These are phyloP conservation scores for Parafenestella ontariensis DNA, from an alignment of 2,329 filamentous ascomycete genomes.

Conservation along the genomic window DNA sequence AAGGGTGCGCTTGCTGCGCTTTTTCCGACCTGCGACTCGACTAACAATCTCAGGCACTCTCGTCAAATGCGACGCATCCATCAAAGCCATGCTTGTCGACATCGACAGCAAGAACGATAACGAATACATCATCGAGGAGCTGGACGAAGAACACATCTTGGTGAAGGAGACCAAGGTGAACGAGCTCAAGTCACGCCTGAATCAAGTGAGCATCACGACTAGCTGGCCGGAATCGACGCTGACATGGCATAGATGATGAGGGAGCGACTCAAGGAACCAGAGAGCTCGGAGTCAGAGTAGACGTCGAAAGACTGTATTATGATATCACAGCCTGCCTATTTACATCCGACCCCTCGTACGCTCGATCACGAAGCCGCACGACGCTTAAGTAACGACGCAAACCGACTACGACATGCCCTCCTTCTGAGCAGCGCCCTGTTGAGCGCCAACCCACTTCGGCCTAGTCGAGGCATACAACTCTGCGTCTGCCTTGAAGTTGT, in stretches of 20 bases:
- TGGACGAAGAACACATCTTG: constrained; percentile 77
- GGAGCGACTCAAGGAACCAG: constrained; percentile 45
- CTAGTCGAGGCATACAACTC: constrained; percentile 52
- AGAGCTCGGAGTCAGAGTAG: constrained; percentile 46
- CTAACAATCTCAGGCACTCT: constrained; percentile 64
- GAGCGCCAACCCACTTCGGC: constrained; percentile 49
- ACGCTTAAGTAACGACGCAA: not conserved
- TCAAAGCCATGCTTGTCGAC: constrained; percentile 83
- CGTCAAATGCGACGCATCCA: constrained; percentile 83
- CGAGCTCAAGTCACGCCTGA: constrained; percentile 71
- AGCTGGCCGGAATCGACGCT: not conserved
- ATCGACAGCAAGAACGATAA: constrained; percentile 72
- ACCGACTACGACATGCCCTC: constrained; percentile 45
- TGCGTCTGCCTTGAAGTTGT: constrained; percentile 47
- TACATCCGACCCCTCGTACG: not conserved
- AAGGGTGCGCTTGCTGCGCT: not conserved
- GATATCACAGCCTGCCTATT: not conserved
- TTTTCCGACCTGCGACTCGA: not conserved
- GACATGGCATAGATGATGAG: constrained; percentile 43
- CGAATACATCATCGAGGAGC: constrained; percentile 79
- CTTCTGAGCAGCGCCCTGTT: constrained; percentile 51
- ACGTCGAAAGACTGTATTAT: not conserved
- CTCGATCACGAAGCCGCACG: not conserved
- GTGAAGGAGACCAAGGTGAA: constrained; percentile 77
- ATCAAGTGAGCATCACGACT: constrained; percentile 60